Conservation (phyloP, 2,329 filamentous ascomycete genomes). For the Cercospora citrullina region DNA sequence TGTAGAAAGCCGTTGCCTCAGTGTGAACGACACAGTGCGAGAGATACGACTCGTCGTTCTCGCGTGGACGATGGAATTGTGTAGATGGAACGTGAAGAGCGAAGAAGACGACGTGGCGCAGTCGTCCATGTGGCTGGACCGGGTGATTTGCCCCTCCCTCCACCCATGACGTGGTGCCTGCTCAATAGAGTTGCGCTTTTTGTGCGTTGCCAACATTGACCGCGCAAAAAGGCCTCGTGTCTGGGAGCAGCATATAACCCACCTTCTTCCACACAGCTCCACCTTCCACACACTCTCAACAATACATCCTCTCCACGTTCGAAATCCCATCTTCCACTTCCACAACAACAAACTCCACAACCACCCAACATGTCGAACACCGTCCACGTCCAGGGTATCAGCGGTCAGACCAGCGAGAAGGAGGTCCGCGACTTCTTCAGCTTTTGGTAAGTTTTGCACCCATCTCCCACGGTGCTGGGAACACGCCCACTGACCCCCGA, state of each 20-base stretch:
- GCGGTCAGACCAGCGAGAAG: constrained; percentile 76
- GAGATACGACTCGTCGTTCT: not conserved
- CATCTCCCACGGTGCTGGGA: not conserved
- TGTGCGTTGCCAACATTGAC: constrained; percentile 3
- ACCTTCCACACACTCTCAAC: not conserved
- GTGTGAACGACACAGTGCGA: not conserved
- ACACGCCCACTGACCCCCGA: constrained; percentile 12
- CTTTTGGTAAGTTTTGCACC: constrained; percentile 67
- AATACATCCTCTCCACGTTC: not conserved
- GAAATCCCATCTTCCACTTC: not conserved
- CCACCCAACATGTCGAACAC: constrained; percentile 57
- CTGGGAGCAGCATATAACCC: not conserved
- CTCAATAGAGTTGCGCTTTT: not conserved
- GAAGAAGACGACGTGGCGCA: not conserved
- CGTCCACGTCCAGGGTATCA: constrained; percentile 89
- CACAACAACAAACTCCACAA: not conserved
- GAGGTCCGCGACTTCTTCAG: constrained; percentile 97
- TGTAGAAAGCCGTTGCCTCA: not conserved
- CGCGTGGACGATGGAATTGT: not conserved
- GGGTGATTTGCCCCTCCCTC: not conserved
- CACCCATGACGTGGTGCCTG: constrained; percentile 2
- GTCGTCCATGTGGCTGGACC: not conserved
- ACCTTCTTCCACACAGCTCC: not conserved
- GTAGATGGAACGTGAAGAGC: not conserved
- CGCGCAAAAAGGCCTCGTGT: not conserved